Evolutionary conservation across 371 early-diverging fungal species (phyloP).

Genomic region (Lichtheimia corymbifera): DNA sequence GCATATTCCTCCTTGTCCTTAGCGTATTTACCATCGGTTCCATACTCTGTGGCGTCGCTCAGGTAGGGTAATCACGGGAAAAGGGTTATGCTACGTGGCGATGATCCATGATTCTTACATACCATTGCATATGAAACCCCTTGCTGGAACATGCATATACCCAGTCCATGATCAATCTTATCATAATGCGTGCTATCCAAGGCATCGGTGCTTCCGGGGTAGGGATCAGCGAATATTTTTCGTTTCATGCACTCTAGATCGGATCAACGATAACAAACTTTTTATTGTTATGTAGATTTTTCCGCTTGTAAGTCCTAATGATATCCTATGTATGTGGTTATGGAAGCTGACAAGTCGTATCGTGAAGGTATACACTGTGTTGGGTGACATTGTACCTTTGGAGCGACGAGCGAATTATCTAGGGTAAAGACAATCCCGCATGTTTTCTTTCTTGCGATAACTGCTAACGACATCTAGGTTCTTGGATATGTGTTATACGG

Average conservation of each 20-base stretch:
- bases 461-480: not conserved
- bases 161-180: conserved; percentile 61
- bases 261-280: not conserved
- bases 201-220: conserved; percentile 64
- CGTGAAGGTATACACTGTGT: conserved; percentile 52
- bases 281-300: not conserved
- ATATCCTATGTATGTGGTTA: too few species aligned
- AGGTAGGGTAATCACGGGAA: conserved; percentile 11
- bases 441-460: too few species aligned
- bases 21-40: conserved; percentile 62
- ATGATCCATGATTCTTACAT: too few species aligned
- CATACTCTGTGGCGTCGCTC: conserved; percentile 55
- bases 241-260: not conserved
- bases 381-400: conserved; percentile 61
- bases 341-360: too few species aligned
- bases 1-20: conserved; percentile 54
- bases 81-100: not conserved
- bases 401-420: conserved; percentile 60
- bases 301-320: not conserved
- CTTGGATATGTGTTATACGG: conserved; percentile 38
- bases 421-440: conserved; percentile 22
- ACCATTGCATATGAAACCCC: not conserved
- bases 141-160: too few species aligned
- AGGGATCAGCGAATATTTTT: not conserved
- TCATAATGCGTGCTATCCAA: conserved; percentile 57